Evolutionary conservation across 768 basidiomycete genomes (phyloP).

Genomic region (Fomitopsis pulvina): DNA sequence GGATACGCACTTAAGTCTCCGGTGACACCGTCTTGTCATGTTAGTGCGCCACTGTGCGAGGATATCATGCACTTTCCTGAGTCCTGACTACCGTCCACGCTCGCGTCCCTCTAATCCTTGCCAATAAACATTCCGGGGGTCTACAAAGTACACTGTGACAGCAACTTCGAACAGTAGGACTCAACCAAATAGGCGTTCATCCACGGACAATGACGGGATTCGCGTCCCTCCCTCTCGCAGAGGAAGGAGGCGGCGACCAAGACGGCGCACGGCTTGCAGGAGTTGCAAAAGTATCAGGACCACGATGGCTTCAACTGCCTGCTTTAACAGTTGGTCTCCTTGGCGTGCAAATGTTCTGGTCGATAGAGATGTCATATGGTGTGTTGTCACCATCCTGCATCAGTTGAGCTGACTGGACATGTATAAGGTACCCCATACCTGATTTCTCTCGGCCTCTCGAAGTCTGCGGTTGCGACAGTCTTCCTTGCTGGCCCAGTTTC

Average conservation of each 20-base stretch:
- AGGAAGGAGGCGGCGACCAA: conserved; percentile 32
- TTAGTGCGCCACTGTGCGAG: too few species aligned
- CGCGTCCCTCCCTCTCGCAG: conserved; percentile 37
- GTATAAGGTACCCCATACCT: conserved; percentile 76
- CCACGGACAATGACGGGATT: conserved; percentile 51
- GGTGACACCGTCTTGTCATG: too few species aligned
- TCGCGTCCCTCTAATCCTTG: too few species aligned
- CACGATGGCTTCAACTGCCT: conserved; percentile 59
- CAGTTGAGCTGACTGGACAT: neutral
- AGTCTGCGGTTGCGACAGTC: conserved; percentile 82
- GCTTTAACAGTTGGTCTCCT: conserved; percentile 71
- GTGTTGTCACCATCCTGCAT: neutral
- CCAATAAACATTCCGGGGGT: too few species aligned
- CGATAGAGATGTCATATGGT: conserved; percentile 92
- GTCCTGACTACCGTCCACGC: too few species aligned
- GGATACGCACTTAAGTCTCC: too few species aligned
- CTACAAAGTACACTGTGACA: neutral
- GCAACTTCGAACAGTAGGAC: neutral
- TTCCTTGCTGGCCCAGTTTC: conserved; percentile 90
- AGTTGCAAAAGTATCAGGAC: conserved; percentile 56
- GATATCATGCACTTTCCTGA: too few species aligned
- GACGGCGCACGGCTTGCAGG: conserved; percentile 40
- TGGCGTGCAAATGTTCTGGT: conserved; percentile 89
- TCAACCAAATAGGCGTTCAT: neutral
- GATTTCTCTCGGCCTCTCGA: conserved; percentile 80